Evolutionary conservation across 2,329 filamentous ascomycete genomes (phyloP).

Genomic region (Colletotrichum sansevieriae): DNA sequence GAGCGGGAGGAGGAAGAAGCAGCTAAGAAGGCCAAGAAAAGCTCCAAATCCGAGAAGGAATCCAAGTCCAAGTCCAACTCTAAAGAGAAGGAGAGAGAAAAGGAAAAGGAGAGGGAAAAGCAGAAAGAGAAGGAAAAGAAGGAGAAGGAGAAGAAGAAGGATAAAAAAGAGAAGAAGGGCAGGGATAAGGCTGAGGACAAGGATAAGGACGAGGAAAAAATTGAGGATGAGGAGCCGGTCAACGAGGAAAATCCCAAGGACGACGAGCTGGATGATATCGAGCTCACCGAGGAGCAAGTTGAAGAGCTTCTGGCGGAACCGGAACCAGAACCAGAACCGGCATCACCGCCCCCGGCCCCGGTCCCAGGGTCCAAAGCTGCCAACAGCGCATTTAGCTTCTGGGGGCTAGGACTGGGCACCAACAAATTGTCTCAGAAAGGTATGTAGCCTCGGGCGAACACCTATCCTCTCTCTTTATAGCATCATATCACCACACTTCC

Average conservation of each 20-base stretch:
- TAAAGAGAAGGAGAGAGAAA: conserved; percentile 50
- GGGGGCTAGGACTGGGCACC: conserved; percentile 63
- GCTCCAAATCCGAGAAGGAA: conserved; percentile 51
- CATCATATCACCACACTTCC: conserved; percentile 35
- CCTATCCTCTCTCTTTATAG: conserved; percentile 37
- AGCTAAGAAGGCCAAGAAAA: conserved; percentile 59
- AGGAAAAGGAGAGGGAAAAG: conserved; percentile 46
- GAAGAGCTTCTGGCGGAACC: conserved; percentile 56
- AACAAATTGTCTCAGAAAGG: conserved; percentile 60
- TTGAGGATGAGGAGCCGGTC: conserved; percentile 36
- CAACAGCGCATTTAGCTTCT: conserved; percentile 67
- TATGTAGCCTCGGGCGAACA: conserved; percentile 48
- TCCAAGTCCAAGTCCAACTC: conserved; percentile 53
- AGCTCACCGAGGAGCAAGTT: conserved; percentile 58
- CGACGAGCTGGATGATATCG: conserved; percentile 43
- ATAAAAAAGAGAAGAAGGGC: conserved; percentile 44
- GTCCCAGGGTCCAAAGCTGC: conserved; percentile 47
- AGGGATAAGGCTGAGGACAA: conserved; percentile 50
- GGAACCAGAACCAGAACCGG: conserved; percentile 26
- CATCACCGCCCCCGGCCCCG: conserved; percentile 17
- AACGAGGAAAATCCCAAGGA: conserved; percentile 40
- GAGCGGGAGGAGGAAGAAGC: conserved; percentile 49
- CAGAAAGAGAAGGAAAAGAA: conserved; percentile 46
- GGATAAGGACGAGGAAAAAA: conserved; percentile 35
- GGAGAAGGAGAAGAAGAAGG: conserved; percentile 50